Evolutionary conservation across 129 eudicot genomes (phyloP).

Genomic region (Pseudognaphalium luteoalbum): DNA sequence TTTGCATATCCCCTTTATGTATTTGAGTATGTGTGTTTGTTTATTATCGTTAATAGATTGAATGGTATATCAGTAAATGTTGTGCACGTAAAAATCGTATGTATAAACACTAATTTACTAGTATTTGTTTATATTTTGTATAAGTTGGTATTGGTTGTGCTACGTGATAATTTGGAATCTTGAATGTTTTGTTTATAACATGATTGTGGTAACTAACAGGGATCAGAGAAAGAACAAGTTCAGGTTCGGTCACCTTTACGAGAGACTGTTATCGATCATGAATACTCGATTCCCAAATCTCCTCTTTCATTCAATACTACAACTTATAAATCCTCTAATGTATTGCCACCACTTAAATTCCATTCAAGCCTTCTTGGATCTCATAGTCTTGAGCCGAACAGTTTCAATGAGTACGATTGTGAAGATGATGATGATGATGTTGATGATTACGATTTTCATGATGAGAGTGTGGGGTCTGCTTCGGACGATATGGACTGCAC

Average conservation of each 20-base stretch:
- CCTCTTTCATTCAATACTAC: slow-evolving; percentile 53
- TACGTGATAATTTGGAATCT: background rate
- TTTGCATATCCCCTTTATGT: background rate
- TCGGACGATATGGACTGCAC: slow-evolving; percentile 52
- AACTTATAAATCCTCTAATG: slow-evolving; percentile 46
- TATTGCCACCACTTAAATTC: slow-evolving; percentile 78
- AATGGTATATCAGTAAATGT: background rate
- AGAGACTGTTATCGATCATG: slow-evolving; percentile 50
- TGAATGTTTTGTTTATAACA: slow-evolving; percentile 23
- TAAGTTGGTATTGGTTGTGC: too few relatives aligned
- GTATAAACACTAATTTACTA: too few relatives aligned
- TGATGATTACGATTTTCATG: slow-evolving; percentile 30
- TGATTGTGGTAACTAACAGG: slow-evolving; percentile 40
- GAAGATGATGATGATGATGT: slow-evolving; percentile 46
- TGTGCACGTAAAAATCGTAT: background rate
- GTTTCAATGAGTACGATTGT: slow-evolving; percentile 29
- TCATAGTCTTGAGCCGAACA: slow-evolving; percentile 42
- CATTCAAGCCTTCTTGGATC: slow-evolving; percentile 67
- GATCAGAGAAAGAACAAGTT: slow-evolving; percentile 48
- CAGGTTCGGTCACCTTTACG: slow-evolving; percentile 54
- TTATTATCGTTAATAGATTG: background rate
- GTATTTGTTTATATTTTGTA: background rate
- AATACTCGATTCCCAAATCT: slow-evolving; percentile 59
- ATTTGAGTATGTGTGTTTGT: background rate
- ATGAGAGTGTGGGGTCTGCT: slow-evolving; percentile 86